These are phyloP conservation scores for Ascosphaera apis DNA, from an alignment of 2,329 filamentous ascomycete genomes.

Conservation along the genomic window DNA sequence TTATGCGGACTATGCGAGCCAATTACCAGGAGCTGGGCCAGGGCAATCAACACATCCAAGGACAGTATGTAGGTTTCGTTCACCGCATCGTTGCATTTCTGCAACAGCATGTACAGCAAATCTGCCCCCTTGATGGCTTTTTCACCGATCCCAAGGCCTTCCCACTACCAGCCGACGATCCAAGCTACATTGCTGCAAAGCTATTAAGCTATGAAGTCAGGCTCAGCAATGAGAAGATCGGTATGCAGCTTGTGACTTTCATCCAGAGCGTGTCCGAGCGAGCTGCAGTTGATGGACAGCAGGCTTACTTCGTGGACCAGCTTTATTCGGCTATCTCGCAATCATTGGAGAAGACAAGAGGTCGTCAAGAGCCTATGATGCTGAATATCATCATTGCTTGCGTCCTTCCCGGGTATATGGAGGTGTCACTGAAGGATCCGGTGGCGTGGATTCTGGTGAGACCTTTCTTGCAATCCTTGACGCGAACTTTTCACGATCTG, in stretches of 20 bases:
- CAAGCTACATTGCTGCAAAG: constrained; percentile 37
- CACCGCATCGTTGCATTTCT: constrained; percentile 35
- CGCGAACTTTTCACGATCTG: constrained; percentile 20
- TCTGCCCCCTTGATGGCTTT: constrained; percentile 32
- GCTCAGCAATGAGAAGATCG: constrained; percentile 23
- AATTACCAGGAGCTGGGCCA: constrained; percentile 33
- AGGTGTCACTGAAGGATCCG: constrained; percentile 21
- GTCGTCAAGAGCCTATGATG: constrained; percentile 20
- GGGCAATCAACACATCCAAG: constrained; percentile 15
- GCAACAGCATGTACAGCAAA: constrained; percentile 35
- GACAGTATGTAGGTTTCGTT: constrained; percentile 37
- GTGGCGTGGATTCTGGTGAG: constrained; percentile 28
- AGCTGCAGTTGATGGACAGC: constrained; percentile 33
- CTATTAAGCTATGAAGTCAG: constrained; percentile 36
- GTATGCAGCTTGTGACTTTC: constrained; percentile 34
- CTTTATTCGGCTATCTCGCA: constrained; percentile 26
- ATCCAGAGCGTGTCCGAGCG: constrained; percentile 35
- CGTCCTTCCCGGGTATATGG: constrained; percentile 34
- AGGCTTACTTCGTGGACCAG: constrained; percentile 31
- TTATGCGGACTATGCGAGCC: constrained; percentile 37
- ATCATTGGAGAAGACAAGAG: constrained; percentile 18
- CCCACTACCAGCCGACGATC: constrained; percentile 35
- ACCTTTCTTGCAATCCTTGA: constrained; percentile 28
- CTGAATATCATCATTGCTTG: constrained; percentile 28
- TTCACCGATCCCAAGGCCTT: constrained; percentile 38